Evolutionary conservation across 495 filamentous ascomycete genomes (phyloP).

Genomic region (Aspergillus biplanus): DNA sequence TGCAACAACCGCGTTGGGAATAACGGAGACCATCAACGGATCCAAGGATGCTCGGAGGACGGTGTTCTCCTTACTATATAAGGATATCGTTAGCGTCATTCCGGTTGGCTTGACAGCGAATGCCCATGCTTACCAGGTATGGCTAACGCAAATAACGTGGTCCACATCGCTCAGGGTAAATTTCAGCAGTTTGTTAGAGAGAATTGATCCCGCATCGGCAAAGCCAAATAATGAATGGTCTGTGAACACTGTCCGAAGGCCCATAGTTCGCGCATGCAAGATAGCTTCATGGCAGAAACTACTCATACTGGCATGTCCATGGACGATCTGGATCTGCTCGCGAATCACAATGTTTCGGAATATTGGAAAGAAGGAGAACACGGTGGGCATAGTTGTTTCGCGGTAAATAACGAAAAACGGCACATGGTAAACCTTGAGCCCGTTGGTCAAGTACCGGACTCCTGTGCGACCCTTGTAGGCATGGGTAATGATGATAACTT

Average conservation of each 20-base stretch:
- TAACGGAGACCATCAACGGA: conserved; percentile 94
- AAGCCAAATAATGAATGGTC: conserved; percentile 99
- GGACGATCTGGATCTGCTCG: conserved; percentile 94
- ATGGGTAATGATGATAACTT: conserved; percentile 97
- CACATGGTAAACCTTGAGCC: conserved; percentile 96
- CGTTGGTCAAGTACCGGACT: conserved; percentile 96
- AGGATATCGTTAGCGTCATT: conserved; percentile 12
- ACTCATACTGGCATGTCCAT: conserved; percentile 91
- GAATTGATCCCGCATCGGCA: conserved; percentile 91
- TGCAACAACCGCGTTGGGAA: conserved; percentile 95
- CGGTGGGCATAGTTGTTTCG: conserved; percentile 91
- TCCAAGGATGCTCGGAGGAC: conserved; percentile 93
- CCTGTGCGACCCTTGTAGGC: conserved; percentile 91
- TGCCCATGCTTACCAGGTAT: conserved; percentile 74
- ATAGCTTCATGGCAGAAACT: conserved; percentile 95
- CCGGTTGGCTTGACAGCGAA: not conserved
- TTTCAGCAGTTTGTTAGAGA: conserved; percentile 96
- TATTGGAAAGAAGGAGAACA: conserved; percentile 97
- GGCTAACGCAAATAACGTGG: conserved; percentile 96
- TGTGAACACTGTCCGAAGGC: conserved; percentile 91
- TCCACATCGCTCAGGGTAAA: conserved; percentile 96
- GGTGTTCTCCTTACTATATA: conserved; percentile 89
- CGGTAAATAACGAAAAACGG: conserved; percentile 96
- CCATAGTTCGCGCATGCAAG: conserved; percentile 94
- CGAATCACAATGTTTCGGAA: conserved; percentile 94